phyloP scores from a whole-genome alignment of 768 basidiomycete species.

The Podaxis pistillaris region DNA sequence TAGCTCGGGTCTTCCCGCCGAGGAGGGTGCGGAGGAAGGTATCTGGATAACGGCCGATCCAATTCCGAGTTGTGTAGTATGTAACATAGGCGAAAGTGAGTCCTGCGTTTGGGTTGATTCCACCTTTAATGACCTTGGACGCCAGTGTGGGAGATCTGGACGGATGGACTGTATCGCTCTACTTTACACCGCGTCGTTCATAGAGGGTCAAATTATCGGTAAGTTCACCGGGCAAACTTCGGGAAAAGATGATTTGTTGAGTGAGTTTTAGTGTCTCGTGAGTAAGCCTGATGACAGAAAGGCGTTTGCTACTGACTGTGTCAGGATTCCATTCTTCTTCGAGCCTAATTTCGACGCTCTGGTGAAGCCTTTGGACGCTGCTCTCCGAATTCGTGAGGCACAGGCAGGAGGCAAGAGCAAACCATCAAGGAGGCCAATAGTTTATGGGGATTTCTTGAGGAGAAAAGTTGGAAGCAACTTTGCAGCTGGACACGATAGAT shows the following conservation, averaged over 20 bases:
- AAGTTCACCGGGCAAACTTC: conserved; percentile 16
- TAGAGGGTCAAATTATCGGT: conserved; percentile 66
- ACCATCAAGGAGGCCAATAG: conserved; percentile 38
- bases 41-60: conserved; percentile 87
- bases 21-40: conserved; percentile 58
- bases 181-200: conserved; percentile 92
- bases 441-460: conserved; percentile 80
- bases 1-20: conserved; percentile 38
- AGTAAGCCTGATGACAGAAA: conserved; percentile 24
- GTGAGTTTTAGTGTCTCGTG: conserved; percentile 62
- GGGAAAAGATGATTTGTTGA: background rate
- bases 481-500: conserved; percentile 39
- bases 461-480: conserved; percentile 78
- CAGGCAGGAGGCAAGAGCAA: conserved; percentile 12
- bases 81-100: conserved; percentile 91
- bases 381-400: conserved; percentile 37
- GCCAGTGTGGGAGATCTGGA: conserved; percentile 92
- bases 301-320: background rate
- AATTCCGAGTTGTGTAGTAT: conserved; percentile 78
- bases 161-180: conserved; percentile 78
- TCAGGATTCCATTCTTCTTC: conserved; percentile 89
- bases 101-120: conserved; percentile 1
- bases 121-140: background rate
- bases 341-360: conserved; percentile 83
- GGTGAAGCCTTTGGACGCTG: conserved; percentile 64